Percentiles rank a stretch among this genome's conserved stretches.
Evolutionary conservation across 805 yeast genomes (phyloP).

Genomic region (Candida stauntonica): DNA sequence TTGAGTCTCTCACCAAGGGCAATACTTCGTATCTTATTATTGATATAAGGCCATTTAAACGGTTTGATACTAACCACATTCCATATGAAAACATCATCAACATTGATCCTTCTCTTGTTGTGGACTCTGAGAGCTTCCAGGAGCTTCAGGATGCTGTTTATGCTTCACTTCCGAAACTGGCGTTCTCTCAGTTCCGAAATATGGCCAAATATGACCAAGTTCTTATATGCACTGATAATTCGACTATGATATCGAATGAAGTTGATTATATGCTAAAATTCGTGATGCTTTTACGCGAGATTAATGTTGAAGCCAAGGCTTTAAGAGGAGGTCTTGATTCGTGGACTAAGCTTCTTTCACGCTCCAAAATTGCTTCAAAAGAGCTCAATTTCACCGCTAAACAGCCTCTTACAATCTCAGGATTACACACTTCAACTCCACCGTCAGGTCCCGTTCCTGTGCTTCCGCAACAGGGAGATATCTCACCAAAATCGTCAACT

Average conservation of each 20-base stretch:
- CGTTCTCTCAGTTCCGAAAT: constrained; percentile 26
- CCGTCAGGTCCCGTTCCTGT: background rate
- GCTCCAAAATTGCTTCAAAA: constrained; percentile 23
- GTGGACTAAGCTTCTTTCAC: constrained; percentile 35
- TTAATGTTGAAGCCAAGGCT: constrained; percentile 20
- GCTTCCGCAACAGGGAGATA: background rate
- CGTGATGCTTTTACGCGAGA: constrained; percentile 20
- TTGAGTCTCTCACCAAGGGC: constrained; percentile 37
- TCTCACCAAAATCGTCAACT: background rate
- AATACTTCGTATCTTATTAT: constrained; percentile 38
- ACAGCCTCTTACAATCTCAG: constrained; percentile 22
- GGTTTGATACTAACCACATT: constrained; percentile 32
- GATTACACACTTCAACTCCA: too few relatives aligned
- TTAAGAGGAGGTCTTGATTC: constrained; percentile 43
- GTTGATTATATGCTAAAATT: constrained; percentile 32
- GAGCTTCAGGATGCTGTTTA: constrained; percentile 20
- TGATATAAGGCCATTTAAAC: constrained; percentile 35
- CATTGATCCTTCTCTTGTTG: constrained; percentile 38
- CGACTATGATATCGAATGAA: constrained; percentile 28
- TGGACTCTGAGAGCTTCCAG: constrained; percentile 29
- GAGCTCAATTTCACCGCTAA: constrained; percentile 22
- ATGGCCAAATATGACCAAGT: constrained; percentile 32
- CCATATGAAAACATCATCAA: constrained; percentile 35
- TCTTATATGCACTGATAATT: constrained; percentile 36
- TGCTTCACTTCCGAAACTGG: background rate